A percentile compares a stretch with the other conserved stretches of the same genome.
These are phyloP conservation scores for Stephania yunnanensis DNA, from an alignment of 164 flowering plant genomes.

Conservation along the genomic window DNA sequence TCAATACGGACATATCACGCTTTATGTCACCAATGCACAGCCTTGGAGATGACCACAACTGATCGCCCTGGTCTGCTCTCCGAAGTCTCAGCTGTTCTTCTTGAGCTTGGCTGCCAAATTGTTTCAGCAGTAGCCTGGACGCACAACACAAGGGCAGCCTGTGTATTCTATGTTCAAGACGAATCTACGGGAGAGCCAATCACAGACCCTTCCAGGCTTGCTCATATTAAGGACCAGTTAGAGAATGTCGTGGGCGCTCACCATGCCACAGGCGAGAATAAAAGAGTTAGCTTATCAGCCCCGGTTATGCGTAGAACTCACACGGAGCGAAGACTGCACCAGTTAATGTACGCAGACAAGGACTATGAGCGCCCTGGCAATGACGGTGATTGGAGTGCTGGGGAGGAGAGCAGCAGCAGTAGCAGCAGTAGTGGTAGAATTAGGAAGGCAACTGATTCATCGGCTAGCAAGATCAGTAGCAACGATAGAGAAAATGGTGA, in stretches of 20 bases:
- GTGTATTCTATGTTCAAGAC: constrained; percentile 64
- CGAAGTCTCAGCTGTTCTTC: constrained; percentile 68
- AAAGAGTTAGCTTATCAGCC: constrained; percentile 40
- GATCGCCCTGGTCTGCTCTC: constrained; percentile 73
- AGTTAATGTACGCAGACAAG: constrained; percentile 65
- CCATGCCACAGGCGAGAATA: constrained; percentile 29
- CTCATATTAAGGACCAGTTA: constrained; percentile 53
- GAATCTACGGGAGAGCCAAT: constrained; percentile 32
- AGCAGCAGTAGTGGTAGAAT: constrained; percentile 7
- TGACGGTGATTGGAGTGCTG: constrained; percentile 2
- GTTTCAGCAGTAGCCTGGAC: constrained; percentile 80
- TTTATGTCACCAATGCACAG: constrained; percentile 36
- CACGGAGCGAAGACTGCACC: constrained; percentile 87
- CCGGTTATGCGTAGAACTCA: constrained; percentile 47
- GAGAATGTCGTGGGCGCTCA: constrained; percentile 67
- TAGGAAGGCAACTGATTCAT: not conserved
- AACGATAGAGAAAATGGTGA: too few relatives aligned
- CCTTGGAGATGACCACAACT: constrained; percentile 61
- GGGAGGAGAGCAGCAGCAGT: constrained; percentile 7
- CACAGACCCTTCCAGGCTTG: constrained; percentile 32
- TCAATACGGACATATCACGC: constrained; percentile 28
- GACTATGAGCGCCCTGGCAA: constrained; percentile 43
- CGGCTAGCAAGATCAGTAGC: not conserved
- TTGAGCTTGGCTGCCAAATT: constrained; percentile 54
- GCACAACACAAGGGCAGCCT: constrained; percentile 57